Percentiles rank a stretch among this genome's conserved stretches.
phyloP scores from a whole-genome alignment of 2,329 filamentous ascomycete species.

The Polytolypa hystricis region DNA sequence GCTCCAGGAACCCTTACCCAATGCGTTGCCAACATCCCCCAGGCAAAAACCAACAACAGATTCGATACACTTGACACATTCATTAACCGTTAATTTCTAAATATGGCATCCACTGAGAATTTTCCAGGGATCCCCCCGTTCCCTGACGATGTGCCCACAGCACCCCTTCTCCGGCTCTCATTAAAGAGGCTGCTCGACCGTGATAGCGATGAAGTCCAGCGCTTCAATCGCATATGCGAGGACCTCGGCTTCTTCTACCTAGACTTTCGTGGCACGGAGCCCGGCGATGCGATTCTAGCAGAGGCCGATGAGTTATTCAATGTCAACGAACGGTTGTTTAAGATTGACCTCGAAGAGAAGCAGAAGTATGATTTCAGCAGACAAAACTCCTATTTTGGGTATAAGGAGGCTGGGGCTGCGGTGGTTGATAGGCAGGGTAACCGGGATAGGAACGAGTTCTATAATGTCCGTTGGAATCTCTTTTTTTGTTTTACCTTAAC shows the following conservation, averaged over 20 bases:
- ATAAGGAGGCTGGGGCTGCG: constrained; percentile 38
- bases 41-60: too few relatives aligned
- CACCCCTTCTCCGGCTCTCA: constrained; percentile 34
- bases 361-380: constrained; percentile 43
- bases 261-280: constrained; percentile 30
- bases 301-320: constrained; percentile 38
- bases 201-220: constrained; percentile 24
- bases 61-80: too few relatives aligned
- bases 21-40: too few relatives aligned
- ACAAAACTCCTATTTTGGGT: constrained; percentile 43
- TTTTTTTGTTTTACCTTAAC: neutral
- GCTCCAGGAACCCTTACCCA: too few relatives aligned
- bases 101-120: constrained; percentile 8
- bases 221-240: constrained; percentile 30
- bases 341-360: constrained; percentile 41
- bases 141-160: constrained; percentile 31
- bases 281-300: constrained; percentile 31
- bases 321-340: constrained; percentile 37
- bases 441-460: constrained; percentile 43
- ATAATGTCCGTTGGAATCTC: constrained; percentile 33
- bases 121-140: constrained; percentile 29
- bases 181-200: constrained; percentile 27
- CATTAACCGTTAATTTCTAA: too few relatives aligned
- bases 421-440: constrained; percentile 40
- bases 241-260: constrained; percentile 49